Conservation (phyloP, 345 rosid species). For the Litchi chinensis region DNA sequence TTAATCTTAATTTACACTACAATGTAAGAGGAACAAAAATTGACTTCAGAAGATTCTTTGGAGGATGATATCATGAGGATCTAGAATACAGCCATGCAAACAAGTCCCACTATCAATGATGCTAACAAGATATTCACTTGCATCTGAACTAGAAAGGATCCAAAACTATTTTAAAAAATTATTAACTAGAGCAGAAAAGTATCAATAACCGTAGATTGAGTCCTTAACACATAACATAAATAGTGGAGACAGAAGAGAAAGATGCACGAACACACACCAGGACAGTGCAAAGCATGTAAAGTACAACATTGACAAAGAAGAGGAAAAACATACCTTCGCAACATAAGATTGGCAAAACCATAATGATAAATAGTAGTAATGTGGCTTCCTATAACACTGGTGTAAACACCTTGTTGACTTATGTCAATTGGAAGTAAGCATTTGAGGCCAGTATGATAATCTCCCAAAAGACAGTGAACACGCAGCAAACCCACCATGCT, state of each 20-base stretch:
- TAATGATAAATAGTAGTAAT: conserved; percentile 91
- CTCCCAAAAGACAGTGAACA: conserved; percentile 96
- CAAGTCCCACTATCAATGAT: too few species aligned
- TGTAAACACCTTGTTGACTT: conserved; percentile 89
- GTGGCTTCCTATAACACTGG: conserved; percentile 92
- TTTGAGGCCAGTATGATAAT: conserved; percentile 93
- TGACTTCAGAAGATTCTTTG: not conserved
- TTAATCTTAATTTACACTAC: not conserved
- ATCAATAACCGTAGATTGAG: not conserved
- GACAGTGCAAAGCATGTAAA: not conserved
- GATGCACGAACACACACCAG: not conserved
- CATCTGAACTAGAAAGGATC: not conserved
- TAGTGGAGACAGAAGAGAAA: not conserved
- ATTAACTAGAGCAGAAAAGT: not conserved
- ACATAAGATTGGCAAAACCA: conserved; percentile 97
- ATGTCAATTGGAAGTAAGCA: conserved; percentile 94
- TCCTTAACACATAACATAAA: not conserved
- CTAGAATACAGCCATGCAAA: not conserved
- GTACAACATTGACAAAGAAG: not conserved
- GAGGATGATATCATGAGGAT: not conserved
- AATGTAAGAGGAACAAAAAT: not conserved
- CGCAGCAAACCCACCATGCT: conserved; percentile 96
- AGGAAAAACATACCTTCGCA: conserved; percentile 66
- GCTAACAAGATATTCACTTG: not conserved
- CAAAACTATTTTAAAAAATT: not conserved